These are phyloP conservation scores for Diaporthe citrichinensis DNA, from an alignment of 2,329 filamentous ascomycete species.

Conservation along the genomic window DNA sequence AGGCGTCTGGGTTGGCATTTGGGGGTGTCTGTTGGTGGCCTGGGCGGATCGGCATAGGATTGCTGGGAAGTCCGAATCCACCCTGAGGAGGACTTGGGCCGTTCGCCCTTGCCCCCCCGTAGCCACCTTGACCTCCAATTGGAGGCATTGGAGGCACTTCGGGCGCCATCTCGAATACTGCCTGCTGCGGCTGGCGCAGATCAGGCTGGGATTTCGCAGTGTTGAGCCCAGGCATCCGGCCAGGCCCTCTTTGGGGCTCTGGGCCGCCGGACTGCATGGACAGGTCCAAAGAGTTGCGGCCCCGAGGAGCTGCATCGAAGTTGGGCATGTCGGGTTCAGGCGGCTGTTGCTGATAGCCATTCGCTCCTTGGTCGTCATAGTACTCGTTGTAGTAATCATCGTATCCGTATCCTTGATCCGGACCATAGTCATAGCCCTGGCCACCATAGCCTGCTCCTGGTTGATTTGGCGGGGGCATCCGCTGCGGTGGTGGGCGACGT, in stretches of 20 bases:
- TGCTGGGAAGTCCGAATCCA: slow-evolving; percentile 45
- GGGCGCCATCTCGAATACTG: slow-evolving; percentile 80
- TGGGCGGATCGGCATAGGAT: slow-evolving; percentile 48
- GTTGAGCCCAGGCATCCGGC: slow-evolving; percentile 66
- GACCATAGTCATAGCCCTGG: slow-evolving; percentile 49
- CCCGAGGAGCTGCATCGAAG: slow-evolving; percentile 58
- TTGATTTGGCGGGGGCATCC: slow-evolving; percentile 63
- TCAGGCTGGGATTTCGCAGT: slow-evolving; percentile 78
- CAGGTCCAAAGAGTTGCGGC: slow-evolving; percentile 63
- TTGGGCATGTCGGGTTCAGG: slow-evolving; percentile 55
- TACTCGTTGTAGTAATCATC: slow-evolving; percentile 70
- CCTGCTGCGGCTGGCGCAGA: slow-evolving; percentile 73
- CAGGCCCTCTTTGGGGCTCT: slow-evolving; percentile 64
- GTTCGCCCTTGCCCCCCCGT: slow-evolving; percentile 37
- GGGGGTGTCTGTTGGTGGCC: slow-evolving; percentile 49
- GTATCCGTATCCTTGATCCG: slow-evolving; percentile 52
- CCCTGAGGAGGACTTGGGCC: slow-evolving; percentile 42
- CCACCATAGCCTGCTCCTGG: slow-evolving; percentile 47
- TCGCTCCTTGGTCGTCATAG: slow-evolving; percentile 57
- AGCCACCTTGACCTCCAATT: slow-evolving; percentile 40
- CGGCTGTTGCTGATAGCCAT: slow-evolving; percentile 47
- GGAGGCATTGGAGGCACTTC: slow-evolving; percentile 69
- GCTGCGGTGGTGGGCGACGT: slow-evolving; percentile 66
- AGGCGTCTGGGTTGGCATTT: slow-evolving; percentile 57
- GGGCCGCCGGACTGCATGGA: slow-evolving; percentile 56